phyloP scores from a whole-genome alignment of 495 filamentous ascomycete genomes.

The Penicillium crystallinum region DNA sequence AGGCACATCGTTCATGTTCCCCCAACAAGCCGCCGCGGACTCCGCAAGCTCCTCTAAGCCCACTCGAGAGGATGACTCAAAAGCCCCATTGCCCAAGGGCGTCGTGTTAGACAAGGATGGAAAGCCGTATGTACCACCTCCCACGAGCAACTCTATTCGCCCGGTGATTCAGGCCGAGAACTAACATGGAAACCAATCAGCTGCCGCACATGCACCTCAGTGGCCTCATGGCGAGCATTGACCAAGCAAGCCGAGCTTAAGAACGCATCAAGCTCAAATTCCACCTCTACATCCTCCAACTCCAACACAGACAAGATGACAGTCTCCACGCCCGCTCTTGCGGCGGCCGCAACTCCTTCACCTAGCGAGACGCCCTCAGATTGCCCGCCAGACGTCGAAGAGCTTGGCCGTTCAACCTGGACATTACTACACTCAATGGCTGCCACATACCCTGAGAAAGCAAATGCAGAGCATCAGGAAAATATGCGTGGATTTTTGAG shows the following conservation, averaged over 20 bases:
- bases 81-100: constrained; percentile 62
- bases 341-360: constrained; percentile 15
- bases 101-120: constrained; percentile 87
- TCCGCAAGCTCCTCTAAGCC: constrained; percentile 20
- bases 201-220: constrained; percentile 82
- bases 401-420: constrained; percentile 82
- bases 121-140: constrained; percentile 68
- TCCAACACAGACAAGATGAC: constrained; percentile 17
- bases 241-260: constrained; percentile 49
- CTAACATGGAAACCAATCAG: constrained; percentile 40
- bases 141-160: background rate
- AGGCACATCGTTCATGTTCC: constrained; percentile 14
- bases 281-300: constrained; percentile 8
- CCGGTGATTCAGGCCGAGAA: background rate
- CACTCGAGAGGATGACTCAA: constrained; percentile 24
- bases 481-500: constrained; percentile 75
- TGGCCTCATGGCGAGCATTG: constrained; percentile 63
- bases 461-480: constrained; percentile 59
- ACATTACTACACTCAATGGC: constrained; percentile 88
- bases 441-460: constrained; percentile 71
- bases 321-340: constrained; percentile 6
- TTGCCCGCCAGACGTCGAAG: constrained; percentile 63
- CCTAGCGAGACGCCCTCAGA: constrained; percentile 23
- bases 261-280: constrained; percentile 8
- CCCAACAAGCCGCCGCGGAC: constrained; percentile 10